phyloP scores from a whole-genome alignment of 1,139 yeast species.

The Scheffersomyces segobiensis region DNA sequence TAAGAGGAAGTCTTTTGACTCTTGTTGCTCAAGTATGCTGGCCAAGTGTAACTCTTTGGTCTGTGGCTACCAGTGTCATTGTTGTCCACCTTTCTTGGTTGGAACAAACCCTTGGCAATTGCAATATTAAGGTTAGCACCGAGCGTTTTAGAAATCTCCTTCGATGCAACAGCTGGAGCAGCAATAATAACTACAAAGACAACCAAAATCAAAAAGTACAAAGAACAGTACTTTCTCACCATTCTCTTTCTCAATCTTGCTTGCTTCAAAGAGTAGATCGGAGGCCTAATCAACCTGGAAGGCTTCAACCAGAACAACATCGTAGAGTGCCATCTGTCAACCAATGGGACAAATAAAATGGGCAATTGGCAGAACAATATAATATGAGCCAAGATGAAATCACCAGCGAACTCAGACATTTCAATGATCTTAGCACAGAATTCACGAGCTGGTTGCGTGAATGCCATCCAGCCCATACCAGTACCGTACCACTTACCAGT shows the following conservation, averaged over 20 bases:
- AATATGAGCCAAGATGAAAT: constrained; percentile 88
- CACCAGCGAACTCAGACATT: constrained; percentile 95
- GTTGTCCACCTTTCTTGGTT: constrained; percentile 78
- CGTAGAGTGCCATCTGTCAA: constrained; percentile 98
- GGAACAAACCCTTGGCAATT: constrained; percentile 64
- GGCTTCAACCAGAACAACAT: constrained; percentile 99
- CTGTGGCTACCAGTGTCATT: constrained; percentile 76
- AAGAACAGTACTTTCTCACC: constrained; percentile 90
- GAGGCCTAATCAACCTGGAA: constrained; percentile 97
- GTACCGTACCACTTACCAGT: constrained; percentile 98
- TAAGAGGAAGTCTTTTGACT: constrained; percentile 58
- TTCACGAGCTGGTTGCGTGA: constrained; percentile 97
- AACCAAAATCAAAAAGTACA: constrained; percentile 71
- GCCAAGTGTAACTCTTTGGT: constrained; percentile 48
- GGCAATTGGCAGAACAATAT: constrained; percentile 90
- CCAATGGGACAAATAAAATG: constrained; percentile 75
- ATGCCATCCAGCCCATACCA: constrained; percentile 93
- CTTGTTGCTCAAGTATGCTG: constrained; percentile 52
- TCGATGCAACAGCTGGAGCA: constrained; percentile 86
- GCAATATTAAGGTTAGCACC: constrained; percentile 35
- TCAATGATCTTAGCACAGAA: constrained; percentile 92
- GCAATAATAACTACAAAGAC: constrained; percentile 76
- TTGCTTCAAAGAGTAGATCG: constrained; percentile 95
- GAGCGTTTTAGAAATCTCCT: constrained; percentile 31
- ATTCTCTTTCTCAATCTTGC: constrained; percentile 97